phyloP scores from a whole-genome alignment of 2,329 filamentous ascomycete species.

The Didymella pinodella region DNA sequence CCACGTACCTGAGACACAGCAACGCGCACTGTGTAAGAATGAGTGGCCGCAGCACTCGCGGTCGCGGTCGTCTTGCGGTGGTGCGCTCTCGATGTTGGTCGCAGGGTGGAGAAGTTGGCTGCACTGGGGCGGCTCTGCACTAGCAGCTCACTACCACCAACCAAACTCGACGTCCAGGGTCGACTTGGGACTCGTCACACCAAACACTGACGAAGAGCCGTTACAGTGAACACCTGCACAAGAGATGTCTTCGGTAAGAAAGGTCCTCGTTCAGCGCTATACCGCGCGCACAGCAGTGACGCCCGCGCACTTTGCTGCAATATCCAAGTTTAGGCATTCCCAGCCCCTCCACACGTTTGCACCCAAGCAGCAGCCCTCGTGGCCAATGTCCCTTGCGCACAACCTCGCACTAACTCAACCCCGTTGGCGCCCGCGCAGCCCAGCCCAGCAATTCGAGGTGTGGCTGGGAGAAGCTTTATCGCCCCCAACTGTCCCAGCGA shows the following conservation, averaged over 20 bases:
- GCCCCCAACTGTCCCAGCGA: background rate
- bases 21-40: conserved; percentile 6
- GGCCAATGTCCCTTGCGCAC: conserved; percentile 16
- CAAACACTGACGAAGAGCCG: background rate
- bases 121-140: conserved; percentile 7
- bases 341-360: conserved; percentile 20
- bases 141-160: conserved; percentile 11
- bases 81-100: background rate
- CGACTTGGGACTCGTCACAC: background rate
- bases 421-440: conserved; percentile 13
- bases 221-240: background rate
- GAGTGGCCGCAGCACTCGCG: conserved; percentile 9
- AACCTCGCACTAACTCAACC: conserved; percentile 5
- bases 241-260: background rate
- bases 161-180: background rate
- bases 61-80: background rate
- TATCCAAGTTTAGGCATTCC: conserved; percentile 3
- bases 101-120: background rate
- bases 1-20: conserved; percentile 1
- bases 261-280: background rate
- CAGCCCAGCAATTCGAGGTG: conserved; percentile 1
- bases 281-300: background rate
- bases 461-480: conserved; percentile 18
- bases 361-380: conserved; percentile 4
- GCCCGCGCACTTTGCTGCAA: background rate